phyloP scores from a whole-genome alignment of 805 yeast genomes.

The Candida maesae region DNA sequence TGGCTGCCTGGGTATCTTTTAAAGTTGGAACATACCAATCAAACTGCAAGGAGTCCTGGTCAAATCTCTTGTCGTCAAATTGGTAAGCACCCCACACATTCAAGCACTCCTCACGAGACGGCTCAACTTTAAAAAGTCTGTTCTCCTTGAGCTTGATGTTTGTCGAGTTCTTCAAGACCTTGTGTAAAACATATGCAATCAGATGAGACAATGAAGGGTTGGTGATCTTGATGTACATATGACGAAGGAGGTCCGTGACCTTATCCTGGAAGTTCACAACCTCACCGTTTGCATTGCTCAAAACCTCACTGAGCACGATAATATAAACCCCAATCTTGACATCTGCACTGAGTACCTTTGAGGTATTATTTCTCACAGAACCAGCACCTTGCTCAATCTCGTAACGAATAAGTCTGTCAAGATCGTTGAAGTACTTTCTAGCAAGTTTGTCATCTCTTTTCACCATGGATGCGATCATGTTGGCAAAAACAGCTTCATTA shows the following conservation, averaged over 20 bases:
- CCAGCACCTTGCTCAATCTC: slow-evolving; percentile 86
- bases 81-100: slow-evolving; percentile 77
- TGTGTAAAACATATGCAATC: slow-evolving; percentile 61
- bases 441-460: slow-evolving; percentile 44
- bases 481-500: slow-evolving; percentile 63
- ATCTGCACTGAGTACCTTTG: slow-evolving; percentile 73
- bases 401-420: slow-evolving; percentile 46
- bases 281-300: slow-evolving; percentile 61
- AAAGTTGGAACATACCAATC: slow-evolving; percentile 73
- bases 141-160: slow-evolving; percentile 56
- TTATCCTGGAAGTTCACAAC: slow-evolving; percentile 43
- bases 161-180: slow-evolving; percentile 59
- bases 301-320: slow-evolving; percentile 62
- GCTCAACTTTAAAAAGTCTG: slow-evolving; percentile 46
- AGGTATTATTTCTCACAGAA: slow-evolving; percentile 52
- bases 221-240: slow-evolving; percentile 28
- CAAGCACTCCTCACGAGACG: slow-evolving; percentile 33
- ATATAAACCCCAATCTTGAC: slow-evolving; percentile 69
- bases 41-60: slow-evolving; percentile 46
- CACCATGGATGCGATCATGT: slow-evolving; percentile 67
- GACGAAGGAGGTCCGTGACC: slow-evolving; percentile 36
- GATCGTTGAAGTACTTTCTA: slow-evolving; percentile 22
- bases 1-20: slow-evolving; percentile 56
- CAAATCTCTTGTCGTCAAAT: slow-evolving; percentile 48
- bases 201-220: slow-evolving; percentile 58